Evolutionary conservation across 306 rosid genomes (phyloP).

Genomic region (Prunus davidiana): DNA sequence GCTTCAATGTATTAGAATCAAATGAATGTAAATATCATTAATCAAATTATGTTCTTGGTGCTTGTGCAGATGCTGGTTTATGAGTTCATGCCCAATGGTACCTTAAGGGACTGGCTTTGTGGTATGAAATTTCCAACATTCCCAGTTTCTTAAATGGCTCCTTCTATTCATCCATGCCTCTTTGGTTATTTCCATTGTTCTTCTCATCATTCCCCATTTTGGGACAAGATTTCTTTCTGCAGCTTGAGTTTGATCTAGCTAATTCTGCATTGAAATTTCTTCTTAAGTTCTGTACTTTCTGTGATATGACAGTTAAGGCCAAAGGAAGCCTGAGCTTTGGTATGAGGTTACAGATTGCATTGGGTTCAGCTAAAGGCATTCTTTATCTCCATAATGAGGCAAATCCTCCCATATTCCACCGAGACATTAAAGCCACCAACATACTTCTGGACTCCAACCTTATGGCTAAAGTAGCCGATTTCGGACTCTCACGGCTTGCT

Average conservation of each 20-base stretch:
- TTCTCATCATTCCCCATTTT: too few relatives aligned
- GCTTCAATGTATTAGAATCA: not conserved
- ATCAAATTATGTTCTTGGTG: conserved; percentile 16
- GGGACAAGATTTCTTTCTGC: not conserved
- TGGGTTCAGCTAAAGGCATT: conserved; percentile 87
- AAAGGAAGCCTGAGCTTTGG: conserved; percentile 43
- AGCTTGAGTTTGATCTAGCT: not conserved
- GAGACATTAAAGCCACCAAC: conserved; percentile 89
- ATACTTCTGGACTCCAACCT: conserved; percentile 72
- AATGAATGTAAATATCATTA: not conserved
- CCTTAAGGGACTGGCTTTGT: conserved; percentile 75
- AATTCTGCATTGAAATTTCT: not conserved
- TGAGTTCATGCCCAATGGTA: conserved; percentile 88
- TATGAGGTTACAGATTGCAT: conserved; percentile 61
- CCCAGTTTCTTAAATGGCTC: conserved; percentile 2
- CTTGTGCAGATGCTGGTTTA: conserved; percentile 83
- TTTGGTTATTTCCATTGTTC: not conserved
- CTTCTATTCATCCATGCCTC: not conserved
- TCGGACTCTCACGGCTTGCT: conserved; percentile 86
- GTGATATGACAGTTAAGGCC: conserved; percentile 46
- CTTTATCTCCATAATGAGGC: conserved; percentile 88
- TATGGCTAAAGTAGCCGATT: conserved; percentile 85
- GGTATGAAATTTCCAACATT: conserved; percentile 37
- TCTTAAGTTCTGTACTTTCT: not conserved
- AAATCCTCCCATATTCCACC: conserved; percentile 90